Conservation (phyloP, 116 monocot species). For the Phalaenopsis hybrid region DNA sequence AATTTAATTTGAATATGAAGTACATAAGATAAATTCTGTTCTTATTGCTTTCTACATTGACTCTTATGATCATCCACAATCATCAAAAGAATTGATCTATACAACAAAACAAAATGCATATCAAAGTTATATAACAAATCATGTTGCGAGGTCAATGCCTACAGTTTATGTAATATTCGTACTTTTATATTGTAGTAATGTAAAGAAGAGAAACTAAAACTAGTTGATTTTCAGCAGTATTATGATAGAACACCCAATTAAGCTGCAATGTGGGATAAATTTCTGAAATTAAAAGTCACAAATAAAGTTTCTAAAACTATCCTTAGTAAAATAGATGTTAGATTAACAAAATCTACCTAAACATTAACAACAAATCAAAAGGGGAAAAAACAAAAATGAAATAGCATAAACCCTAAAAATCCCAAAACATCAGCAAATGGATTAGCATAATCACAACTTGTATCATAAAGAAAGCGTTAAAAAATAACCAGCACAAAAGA, state of each 20-base stretch:
- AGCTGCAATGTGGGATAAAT: not conserved
- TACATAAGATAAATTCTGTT: no score
- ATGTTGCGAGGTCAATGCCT: no score
- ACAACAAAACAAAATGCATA: no score
- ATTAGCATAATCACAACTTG: not conserved
- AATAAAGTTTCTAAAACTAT: not conserved
- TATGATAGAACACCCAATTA: not conserved
- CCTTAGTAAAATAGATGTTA: not conserved
- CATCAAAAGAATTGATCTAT: no score
- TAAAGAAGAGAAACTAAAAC: not conserved
- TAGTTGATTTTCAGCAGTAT: not conserved
- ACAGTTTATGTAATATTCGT: no score
- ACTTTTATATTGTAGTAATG: no score
- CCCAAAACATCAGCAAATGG: not conserved
- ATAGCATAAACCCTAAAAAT: no score
- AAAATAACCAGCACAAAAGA: not conserved
- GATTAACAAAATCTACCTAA: not conserved
- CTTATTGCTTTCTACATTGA: no score
- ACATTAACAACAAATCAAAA: not conserved
- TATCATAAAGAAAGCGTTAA: not conserved
- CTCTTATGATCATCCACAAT: no score
- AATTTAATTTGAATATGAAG: no score
- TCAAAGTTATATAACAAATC: no score
- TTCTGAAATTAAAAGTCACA: not conserved
- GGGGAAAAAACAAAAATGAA: no score